Evolutionary conservation across 768 basidiomycete species (phyloP), one percentile per base, ranked within the genome.

Genomic region (Podaxis mareebaensis): DNA sequence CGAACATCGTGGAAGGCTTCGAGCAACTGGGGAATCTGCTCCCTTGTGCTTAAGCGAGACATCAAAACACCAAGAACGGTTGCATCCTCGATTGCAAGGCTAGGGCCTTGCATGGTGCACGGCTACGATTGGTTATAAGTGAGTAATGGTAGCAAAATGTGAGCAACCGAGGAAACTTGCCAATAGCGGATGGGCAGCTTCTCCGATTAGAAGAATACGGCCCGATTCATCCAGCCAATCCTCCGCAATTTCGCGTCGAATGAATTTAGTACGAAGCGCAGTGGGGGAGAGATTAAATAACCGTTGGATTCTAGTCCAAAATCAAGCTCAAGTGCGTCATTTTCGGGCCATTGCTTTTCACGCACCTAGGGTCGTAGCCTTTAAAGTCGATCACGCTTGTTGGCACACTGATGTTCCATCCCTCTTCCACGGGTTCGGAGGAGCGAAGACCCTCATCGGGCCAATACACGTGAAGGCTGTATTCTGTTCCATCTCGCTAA

Each of bases 61-160:
- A 87, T 82, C 28, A 87, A 75, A 33, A 75, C 77, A 12, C 81
- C 85, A 22, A 87, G 73, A 11, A 83, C 79, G n/a, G 80, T 83
- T 0, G 85, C 83, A 64, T 87, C 86, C 70, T 87, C 85, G 4
- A 86, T 72, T 1, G 79, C 81, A 58, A 85, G 78, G 33, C 77
- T 76, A 1, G 77, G 72, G 4, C 76, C 75, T 64, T 86, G 84
- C 22, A 77, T 76, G 0, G 79, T 81, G 52, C 81, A 79, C 17
- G 83, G 81, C 84, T 86, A 57, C 7, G 54, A 46, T 57, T 26
- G 36, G 30, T 63, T 48, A 46, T 20, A 17, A 22, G 44, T 46
- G 33, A n/a, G 10, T 17, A 56, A 28, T 12, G 36, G n/a, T 24
- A 59, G 67, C 65, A 56, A 51, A 17, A 17, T 38, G 39, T 38